Evolutionary conservation across 805 yeast genomes (phyloP).

Genomic region (Monosporozyma unispora): DNA sequence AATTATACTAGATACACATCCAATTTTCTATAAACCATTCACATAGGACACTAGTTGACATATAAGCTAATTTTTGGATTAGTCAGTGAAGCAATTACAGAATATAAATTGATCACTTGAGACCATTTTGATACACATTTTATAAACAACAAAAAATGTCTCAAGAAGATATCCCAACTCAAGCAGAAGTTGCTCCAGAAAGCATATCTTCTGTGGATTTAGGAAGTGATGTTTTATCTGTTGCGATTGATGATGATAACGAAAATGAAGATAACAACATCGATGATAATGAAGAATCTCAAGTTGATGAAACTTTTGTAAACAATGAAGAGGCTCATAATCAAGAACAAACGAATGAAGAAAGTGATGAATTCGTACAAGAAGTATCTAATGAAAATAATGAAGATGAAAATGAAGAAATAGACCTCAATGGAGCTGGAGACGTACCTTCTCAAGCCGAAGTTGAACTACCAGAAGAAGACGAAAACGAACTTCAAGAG

Average conservation of each 20-base stretch:
- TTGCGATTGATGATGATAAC: background rate
- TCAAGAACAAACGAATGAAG: background rate
- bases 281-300: background rate
- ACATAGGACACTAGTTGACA: background rate
- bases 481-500: slow-evolving; percentile 4
- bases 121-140: background rate
- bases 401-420: slow-evolving; percentile 8
- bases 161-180: slow-evolving; percentile 2
- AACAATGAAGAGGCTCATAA: background rate
- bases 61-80: background rate
- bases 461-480: slow-evolving; percentile 17
- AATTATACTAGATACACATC: background rate
- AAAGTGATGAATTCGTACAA: slow-evolving; percentile 1
- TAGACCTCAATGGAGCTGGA: background rate
- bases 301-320: slow-evolving; percentile 12
- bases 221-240: slow-evolving; percentile 1
- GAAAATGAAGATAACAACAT: background rate
- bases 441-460: slow-evolving; percentile 5
- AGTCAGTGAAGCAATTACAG: background rate
- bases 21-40: background rate
- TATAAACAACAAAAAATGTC: slow-evolving; percentile 1
- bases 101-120: background rate
- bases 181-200: slow-evolving; percentile 3
- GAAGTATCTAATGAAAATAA: slow-evolving; percentile 16
- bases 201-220: slow-evolving; percentile 5